Evolutionary conservation across 106 monocot species (phyloP).

Genomic region (Dendrobium catenatum): DNA sequence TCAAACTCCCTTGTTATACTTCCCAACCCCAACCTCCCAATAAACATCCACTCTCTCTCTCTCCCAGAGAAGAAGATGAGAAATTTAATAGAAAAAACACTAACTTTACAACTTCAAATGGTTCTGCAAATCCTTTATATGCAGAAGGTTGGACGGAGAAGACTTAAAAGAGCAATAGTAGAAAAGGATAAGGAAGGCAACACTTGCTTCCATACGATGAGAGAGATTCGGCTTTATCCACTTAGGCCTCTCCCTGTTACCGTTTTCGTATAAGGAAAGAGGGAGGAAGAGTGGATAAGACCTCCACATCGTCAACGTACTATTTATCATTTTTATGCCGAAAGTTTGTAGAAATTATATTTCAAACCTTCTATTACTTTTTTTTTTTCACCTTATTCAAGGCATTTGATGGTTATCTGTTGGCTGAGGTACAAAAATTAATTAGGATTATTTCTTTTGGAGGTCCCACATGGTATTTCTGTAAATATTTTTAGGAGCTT

Average conservation of each 20-base stretch:
- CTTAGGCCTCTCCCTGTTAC: neutral
- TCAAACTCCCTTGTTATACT: neutral
- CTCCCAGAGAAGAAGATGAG: neutral
- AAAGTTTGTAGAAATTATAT: neutral
- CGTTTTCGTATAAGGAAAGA: neutral
- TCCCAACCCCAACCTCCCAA: neutral
- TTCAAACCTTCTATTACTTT: neutral
- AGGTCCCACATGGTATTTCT: too few relatives aligned
- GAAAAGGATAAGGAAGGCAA: too few relatives aligned
- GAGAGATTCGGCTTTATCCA: constrained; percentile 8
- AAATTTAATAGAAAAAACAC: neutral
- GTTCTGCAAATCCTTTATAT: neutral
- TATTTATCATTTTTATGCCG: neutral
- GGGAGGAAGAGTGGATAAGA: constrained; percentile 1
- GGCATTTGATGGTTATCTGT: too few relatives aligned
- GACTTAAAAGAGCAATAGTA: too few relatives aligned
- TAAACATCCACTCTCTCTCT: neutral
- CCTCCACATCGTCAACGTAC: constrained; percentile 3
- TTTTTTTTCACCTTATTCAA: neutral
- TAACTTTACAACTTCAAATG: neutral
- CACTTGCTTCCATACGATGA: neutral
- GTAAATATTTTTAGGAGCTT: too few relatives aligned
- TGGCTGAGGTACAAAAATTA: too few relatives aligned
- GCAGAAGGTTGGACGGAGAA: neutral
- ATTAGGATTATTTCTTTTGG: too few relatives aligned